Evolutionary conservation across 306 rosid genomes (phyloP).

Genomic region (Trifolium repens): DNA sequence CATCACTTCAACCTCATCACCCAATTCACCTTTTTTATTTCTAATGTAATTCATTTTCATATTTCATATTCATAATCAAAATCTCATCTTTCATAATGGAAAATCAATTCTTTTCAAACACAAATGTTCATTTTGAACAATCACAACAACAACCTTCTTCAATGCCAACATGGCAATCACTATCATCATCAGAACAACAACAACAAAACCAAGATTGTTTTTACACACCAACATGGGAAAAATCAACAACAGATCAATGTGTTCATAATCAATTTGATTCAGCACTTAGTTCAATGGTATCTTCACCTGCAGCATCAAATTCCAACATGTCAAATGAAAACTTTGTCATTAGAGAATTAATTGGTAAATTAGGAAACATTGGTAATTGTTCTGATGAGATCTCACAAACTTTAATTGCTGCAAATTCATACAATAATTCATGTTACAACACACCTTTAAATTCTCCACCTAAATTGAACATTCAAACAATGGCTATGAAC

Average conservation of each 20-base stretch:
- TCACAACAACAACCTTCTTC: slow-evolving; percentile 34
- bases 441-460: slow-evolving; percentile 67
- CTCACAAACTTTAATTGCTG: slow-evolving; percentile 29
- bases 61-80: background rate
- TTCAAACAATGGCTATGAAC: slow-evolving; percentile 57
- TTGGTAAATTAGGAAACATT: slow-evolving; percentile 72
- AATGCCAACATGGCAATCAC: slow-evolving; percentile 61
- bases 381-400: slow-evolving; percentile 54
- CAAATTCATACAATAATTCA: slow-evolving; percentile 57
- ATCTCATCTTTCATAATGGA: slow-evolving; percentile 40
- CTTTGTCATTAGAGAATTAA: slow-evolving; percentile 65
- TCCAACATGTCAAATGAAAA: slow-evolving; percentile 62
- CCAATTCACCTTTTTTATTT: background rate
- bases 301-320: slow-evolving; percentile 81
- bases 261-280: slow-evolving; percentile 62
- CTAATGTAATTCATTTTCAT: slow-evolving; percentile 38
- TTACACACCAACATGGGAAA: slow-evolving; percentile 58
- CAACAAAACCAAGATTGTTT: slow-evolving; percentile 55
- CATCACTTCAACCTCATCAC: slow-evolving; percentile 24
- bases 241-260: slow-evolving; percentile 47
- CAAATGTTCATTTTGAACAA: slow-evolving; percentile 36
- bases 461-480: slow-evolving; percentile 69
- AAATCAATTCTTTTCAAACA: slow-evolving; percentile 62
- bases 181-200: slow-evolving; percentile 21
- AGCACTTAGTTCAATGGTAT: slow-evolving; percentile 72